Evolutionary conservation across 169 alveolate species (phyloP), one percentile per base, ranked within the genome.

Genomic region (Plasmodium yoelii): DNA sequence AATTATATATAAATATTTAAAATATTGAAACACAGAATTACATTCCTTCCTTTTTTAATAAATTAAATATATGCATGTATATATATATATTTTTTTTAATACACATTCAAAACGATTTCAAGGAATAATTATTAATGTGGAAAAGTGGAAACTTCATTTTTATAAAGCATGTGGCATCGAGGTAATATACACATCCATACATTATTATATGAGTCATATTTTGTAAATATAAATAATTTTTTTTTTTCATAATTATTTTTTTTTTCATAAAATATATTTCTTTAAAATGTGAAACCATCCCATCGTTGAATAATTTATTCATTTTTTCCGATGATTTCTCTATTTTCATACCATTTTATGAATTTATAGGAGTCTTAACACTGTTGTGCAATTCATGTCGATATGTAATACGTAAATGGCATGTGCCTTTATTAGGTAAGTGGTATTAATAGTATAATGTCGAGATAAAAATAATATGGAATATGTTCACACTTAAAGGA

Each of bases 301-400:
- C 42, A 34, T 34, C 42, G 4, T 34, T 34, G 42, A 34, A 34
- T 34, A 34, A 4, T 61, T 56, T 6, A 56, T 22, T 22, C 0
- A 22, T 68, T 7, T 51, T 39, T 18, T 26, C 39, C 39, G 49
- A 22, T 73, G 42, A 19, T 8, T 64, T 18, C 19, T 12, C 5
- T 56, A 65, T 70, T 53, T 18, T 55, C 2, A 46, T 68, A 68
- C 8, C 5, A 46, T 8, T 9, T 46, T 68, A 5, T 22, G 47
- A 5, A 68, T 8, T 15, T 56, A 7, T 24, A 82, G 97, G 97
- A 39, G 93, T 93, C 0, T 84, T 95, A 70, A 94, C 94, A 22
- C 87, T 95, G 10, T 95, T 94, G 49, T 95, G 97, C 80, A 93
- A 95, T 75, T 93, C 96, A 47, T 95, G 97, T 87, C 93, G 97